Evolutionary conservation across 139 green algal genomes (phyloP).

Genomic region (Parachlorella kessleri): DNA sequence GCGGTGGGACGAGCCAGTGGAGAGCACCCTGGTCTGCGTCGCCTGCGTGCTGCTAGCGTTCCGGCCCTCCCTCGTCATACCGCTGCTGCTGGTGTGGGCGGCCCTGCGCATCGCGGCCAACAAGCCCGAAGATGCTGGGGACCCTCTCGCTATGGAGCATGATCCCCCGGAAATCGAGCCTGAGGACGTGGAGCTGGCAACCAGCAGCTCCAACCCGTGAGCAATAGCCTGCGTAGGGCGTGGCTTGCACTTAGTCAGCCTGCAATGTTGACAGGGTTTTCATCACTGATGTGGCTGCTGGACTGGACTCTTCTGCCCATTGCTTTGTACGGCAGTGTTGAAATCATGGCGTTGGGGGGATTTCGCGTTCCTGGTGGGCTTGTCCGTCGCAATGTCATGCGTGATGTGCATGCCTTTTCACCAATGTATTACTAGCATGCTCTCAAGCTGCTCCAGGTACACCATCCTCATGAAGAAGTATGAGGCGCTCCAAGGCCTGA

Average conservation of each 20-base stretch:
- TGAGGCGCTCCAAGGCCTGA: constrained; percentile 20
- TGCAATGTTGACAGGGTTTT: too few species aligned
- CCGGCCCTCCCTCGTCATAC: constrained; percentile 7
- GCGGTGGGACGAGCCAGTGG: constrained; percentile 31
- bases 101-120: neutral
- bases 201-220: neutral
- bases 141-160: constrained; percentile 21
- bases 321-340: too few species aligned
- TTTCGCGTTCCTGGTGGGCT: too few species aligned
- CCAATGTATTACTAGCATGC: too few species aligned
- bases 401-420: too few species aligned
- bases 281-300: too few species aligned
- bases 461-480: neutral
- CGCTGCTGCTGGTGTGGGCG: constrained; percentile 22
- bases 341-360: too few species aligned
- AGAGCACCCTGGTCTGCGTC: constrained; percentile 6
- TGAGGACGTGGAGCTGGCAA: constrained; percentile 12
- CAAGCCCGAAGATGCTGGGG: neutral
- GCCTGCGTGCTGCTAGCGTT: constrained; percentile 6
- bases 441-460: too few species aligned
- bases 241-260: too few species aligned
- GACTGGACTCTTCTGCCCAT: too few species aligned
- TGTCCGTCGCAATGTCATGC: too few species aligned
- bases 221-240: too few species aligned
- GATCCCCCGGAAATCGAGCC: constrained; percentile 21